Evolutionary conservation across 306 rosid species (phyloP).

Genomic region (Fagus sylvatica): DNA sequence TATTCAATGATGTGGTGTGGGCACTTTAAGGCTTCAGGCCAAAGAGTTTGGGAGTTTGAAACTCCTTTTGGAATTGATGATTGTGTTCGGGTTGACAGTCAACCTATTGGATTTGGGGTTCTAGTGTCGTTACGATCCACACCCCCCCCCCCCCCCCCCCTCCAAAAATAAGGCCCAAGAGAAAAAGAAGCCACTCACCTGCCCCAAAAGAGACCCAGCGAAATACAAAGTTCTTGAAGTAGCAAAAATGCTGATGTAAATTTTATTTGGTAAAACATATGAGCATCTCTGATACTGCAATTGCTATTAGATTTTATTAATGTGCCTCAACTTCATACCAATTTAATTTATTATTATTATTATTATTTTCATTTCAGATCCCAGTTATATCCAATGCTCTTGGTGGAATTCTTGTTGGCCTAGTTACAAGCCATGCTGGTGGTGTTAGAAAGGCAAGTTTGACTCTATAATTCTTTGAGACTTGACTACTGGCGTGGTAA

Average conservation of each 20-base stretch:
- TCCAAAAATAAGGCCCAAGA: neutral
- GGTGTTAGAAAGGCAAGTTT: constrained; percentile 93
- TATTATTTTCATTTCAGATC: constrained; percentile 52
- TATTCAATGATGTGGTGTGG: neutral
- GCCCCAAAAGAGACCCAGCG: neutral
- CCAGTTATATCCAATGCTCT: constrained; percentile 81
- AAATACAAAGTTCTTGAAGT: neutral
- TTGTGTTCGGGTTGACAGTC: neutral
- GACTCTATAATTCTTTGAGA: constrained; percentile 2
- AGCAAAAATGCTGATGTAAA: neutral
- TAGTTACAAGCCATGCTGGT: constrained; percentile 86
- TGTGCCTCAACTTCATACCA: constrained; percentile 14
- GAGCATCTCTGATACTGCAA: neutral
- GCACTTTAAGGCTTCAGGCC: neutral
- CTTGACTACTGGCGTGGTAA: neutral
- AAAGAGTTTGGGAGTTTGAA: neutral
- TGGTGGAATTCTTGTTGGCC: constrained; percentile 97
- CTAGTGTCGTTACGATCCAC: neutral
- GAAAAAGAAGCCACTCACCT: neutral
- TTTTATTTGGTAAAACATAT: neutral
- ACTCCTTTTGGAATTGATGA: constrained; percentile 2
- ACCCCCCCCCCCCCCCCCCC: neutral
- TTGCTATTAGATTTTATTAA: constrained; percentile 16
- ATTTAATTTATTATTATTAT: neutral
- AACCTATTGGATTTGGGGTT: neutral